Conservation (phyloP, 2,329 filamentous ascomycete genomes). For the Cordyceps tenuipes region DNA sequence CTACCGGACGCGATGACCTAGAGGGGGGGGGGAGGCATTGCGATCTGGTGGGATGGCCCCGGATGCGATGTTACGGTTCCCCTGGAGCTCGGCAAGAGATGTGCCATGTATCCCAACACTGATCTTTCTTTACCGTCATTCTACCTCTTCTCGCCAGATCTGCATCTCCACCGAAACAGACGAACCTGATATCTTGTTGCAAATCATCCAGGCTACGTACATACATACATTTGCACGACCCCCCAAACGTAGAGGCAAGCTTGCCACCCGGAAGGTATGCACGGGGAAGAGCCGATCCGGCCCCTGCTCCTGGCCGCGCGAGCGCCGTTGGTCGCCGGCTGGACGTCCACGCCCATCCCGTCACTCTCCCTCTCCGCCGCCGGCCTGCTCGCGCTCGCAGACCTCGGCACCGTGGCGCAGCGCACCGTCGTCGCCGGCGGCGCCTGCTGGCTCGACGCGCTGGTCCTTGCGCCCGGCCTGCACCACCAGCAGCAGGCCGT, state of each 20-base stretch:
- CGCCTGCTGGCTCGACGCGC: constrained; percentile 45
- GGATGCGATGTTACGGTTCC: too few species aligned
- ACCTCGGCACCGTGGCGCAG: constrained; percentile 46
- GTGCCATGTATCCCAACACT: too few species aligned
- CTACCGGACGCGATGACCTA: neutral
- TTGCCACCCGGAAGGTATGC: neutral
- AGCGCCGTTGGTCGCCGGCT: constrained; percentile 29
- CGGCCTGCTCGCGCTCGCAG: constrained; percentile 51
- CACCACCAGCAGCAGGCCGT: constrained; percentile 55
- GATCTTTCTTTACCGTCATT: too few species aligned
- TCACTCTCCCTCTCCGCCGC: constrained; percentile 38
- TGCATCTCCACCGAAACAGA: too few species aligned
- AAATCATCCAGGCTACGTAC: too few species aligned
- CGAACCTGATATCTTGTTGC: neutral
- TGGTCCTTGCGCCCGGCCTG: constrained; percentile 51
- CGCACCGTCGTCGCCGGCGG: constrained; percentile 49
- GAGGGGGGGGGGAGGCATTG: neutral
- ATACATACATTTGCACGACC: too few species aligned
- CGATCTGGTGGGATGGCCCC: neutral
- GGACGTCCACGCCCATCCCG: constrained; percentile 38
- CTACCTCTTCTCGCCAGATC: too few species aligned
- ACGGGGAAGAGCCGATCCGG: neutral
- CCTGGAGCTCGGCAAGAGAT: too few species aligned
- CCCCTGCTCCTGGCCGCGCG: neutral
- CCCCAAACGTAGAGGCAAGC: neutral